phyloP scores from a whole-genome alignment of 306 rosid genomes.

The Prunus dulcis region DNA sequence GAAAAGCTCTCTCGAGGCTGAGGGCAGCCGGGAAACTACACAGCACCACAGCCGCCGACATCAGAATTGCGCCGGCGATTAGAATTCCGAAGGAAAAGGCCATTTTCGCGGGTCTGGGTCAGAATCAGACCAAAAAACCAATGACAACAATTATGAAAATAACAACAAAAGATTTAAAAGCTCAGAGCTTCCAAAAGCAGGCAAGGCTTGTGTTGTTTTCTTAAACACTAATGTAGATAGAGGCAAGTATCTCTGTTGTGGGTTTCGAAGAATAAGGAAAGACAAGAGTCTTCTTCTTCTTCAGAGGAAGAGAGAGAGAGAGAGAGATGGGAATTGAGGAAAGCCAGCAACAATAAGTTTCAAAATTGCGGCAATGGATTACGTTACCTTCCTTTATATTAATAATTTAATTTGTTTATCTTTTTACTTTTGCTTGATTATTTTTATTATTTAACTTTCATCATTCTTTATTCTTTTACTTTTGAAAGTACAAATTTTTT shows the following conservation, averaged over 20 bases:
- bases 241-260: not conserved
- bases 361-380: slow-evolving; percentile 25
- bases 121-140: not conserved
- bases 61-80: slow-evolving; percentile 22
- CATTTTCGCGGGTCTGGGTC: slow-evolving; percentile 28
- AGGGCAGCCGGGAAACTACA: slow-evolving; percentile 54
- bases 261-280: not conserved
- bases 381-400: slow-evolving; percentile 22
- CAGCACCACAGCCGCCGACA: slow-evolving; percentile 26
- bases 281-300: not conserved
- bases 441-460: not conserved
- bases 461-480: not conserved
- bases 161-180: not conserved
- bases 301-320: not conserved
- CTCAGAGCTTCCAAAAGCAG: not conserved
- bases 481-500: not conserved
- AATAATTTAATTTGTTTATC: not conserved
- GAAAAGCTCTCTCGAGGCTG: slow-evolving; percentile 79
- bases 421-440: not conserved
- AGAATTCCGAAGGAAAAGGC: slow-evolving; percentile 25
- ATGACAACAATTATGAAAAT: not conserved
- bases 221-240: not conserved
- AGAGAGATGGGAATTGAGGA: slow-evolving; percentile 7
- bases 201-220: not conserved
- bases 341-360: slow-evolving; percentile 24